Evolutionary conservation across 176 grass and related monocot genomes (phyloP), one percentile per base, ranked within the genome.

Genomic region (Ananas comosus): DNA sequence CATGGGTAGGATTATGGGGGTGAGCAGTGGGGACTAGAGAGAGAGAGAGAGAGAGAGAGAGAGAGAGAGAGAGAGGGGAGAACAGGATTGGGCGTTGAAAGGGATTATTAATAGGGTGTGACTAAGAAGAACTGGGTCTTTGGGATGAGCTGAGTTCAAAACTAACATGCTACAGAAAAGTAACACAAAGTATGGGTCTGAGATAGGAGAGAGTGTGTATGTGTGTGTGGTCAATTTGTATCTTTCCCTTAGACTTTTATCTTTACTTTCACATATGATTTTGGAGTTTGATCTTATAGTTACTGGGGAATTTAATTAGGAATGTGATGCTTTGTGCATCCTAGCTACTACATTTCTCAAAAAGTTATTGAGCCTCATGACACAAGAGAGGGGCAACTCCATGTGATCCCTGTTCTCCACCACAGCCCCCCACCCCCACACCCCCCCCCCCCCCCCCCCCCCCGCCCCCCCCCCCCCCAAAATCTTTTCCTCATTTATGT

Each of bases 1-100:
- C 77, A 79, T 79, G 71, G 63, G 67, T 69, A 48, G 64, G 79
- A 53, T 75, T 70, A 81, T 80, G 78, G n/a, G 28, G n/a, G 71
- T 50, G 65, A 48, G 77, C 21, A 80, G 67, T 80, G 64, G 70
- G 70, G 70, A 74, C 63, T 51, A 74, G 78, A 74, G 70, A 74
- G 70, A 73, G 69, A 80, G 54, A 80, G 27, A 73, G 14, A 65
- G 70, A 58, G 12, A 67, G 70, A 73, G 2, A 63, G 70, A 63
- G 12, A 13, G 68, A 70, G 18, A 52, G 51, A 27, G 25, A 27
- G 25, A 27, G 25, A 27, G 25, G 42, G 63, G 50, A 51, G 42
- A 67, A 67, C 51, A 50, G 70, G 66, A 53, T 48, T 53, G 17
- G 12, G 49, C 58, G n/a, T n/a, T n/a, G 70, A 67, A 80, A 71